Conservation (phyloP, 2,329 filamentous ascomycete species). For the Penicillium sp. region DNA sequence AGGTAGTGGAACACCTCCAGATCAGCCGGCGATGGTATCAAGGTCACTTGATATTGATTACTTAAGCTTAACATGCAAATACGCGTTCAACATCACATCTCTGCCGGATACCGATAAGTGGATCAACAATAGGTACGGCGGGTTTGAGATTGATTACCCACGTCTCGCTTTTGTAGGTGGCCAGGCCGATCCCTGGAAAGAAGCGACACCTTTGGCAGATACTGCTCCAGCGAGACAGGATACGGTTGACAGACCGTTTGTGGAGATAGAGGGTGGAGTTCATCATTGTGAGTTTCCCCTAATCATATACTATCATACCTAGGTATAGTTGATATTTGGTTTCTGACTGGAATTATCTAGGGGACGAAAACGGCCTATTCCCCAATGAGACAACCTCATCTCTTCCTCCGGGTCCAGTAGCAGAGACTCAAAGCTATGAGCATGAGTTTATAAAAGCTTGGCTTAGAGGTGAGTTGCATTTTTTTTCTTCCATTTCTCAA, state of each 20-base stretch:
- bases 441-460: conserved; percentile 49
- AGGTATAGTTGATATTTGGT: not conserved
- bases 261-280: conserved; percentile 53
- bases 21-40: conserved; percentile 66
- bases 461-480: conserved; percentile 36
- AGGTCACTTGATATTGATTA: conserved; percentile 65
- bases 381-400: conserved; percentile 48
- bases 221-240: conserved; percentile 54
- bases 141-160: conserved; percentile 66
- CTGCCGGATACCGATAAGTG: conserved; percentile 55
- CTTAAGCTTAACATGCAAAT: conserved; percentile 58
- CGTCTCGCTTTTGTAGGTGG: conserved; percentile 76
- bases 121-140: conserved; percentile 72
- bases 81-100: conserved; percentile 65
- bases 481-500: not conserved
- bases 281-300: conserved; percentile 14
- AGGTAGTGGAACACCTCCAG: conserved; percentile 62
- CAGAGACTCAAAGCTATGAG: conserved; percentile 44
- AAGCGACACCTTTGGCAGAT: conserved; percentile 67
- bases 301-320: no score
- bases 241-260: conserved; percentile 63
- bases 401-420: conserved; percentile 46
- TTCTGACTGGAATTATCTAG: conserved; percentile 10
- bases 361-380: conserved; percentile 51
- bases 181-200: conserved; percentile 74